Evolutionary conservation across 768 basidiomycete species (phyloP).

Genomic region (Psilocybe cyanescens): DNA sequence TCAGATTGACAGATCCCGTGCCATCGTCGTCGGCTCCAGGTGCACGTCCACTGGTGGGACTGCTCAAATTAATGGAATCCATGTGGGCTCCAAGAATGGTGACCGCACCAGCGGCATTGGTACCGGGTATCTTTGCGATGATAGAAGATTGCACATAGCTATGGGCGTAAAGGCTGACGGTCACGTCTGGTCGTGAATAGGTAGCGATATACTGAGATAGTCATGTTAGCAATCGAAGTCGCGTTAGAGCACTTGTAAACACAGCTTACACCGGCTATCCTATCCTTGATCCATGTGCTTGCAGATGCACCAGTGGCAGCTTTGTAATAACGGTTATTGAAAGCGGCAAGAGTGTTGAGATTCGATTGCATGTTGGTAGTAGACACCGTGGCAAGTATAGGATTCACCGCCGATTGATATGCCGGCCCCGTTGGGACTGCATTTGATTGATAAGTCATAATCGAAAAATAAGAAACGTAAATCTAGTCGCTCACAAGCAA

Average conservation of each 20-base stretch:
- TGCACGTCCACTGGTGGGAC: slow-evolving; percentile 41
- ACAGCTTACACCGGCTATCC: slow-evolving; percentile 30
- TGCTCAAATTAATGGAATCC: slow-evolving; percentile 44
- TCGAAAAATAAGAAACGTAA: not conserved
- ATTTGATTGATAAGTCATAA: not conserved
- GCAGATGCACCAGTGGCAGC: slow-evolving; percentile 40
- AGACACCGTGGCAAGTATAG: slow-evolving; percentile 32
- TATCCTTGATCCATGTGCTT: slow-evolving; percentile 40
- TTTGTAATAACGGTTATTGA: slow-evolving; percentile 48
- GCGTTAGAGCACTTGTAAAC: not conserved
- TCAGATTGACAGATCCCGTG: slow-evolving; percentile 45
- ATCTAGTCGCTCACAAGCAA: slow-evolving; percentile 30
- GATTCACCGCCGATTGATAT: slow-evolving; percentile 29
- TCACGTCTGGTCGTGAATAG: slow-evolving; percentile 30
- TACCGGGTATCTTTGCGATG: slow-evolving; percentile 41
- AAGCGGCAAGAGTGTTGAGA: slow-evolving; percentile 38
- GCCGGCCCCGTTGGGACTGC: slow-evolving; percentile 34
- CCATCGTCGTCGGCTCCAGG: slow-evolving; percentile 58
- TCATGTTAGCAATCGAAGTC: not conserved
- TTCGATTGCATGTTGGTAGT: slow-evolving; percentile 37
- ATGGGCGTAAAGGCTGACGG: slow-evolving; percentile 33
- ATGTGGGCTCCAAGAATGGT: slow-evolving; percentile 46
- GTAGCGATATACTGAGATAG: slow-evolving; percentile 25
- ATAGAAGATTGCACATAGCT: slow-evolving; percentile 38
- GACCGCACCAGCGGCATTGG: slow-evolving; percentile 29